phyloP scores from a whole-genome alignment of 352 stramenopile species.

The Lagenidium giganteum region DNA sequence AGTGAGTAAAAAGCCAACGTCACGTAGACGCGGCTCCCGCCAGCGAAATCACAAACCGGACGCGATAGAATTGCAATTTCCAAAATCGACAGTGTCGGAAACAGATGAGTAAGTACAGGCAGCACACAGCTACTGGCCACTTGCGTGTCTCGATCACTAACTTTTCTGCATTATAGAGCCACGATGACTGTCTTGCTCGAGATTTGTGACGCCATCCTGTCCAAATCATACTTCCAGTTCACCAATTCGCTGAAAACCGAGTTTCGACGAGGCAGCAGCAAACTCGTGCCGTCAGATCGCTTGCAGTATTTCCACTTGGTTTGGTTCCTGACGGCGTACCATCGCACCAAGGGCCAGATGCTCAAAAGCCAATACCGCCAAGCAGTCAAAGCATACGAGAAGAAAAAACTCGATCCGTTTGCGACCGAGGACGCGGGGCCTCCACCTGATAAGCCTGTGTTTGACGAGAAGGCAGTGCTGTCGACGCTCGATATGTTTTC shows the following conservation, averaged over 20 bases:
- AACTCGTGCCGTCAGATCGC: conserved; percentile 79
- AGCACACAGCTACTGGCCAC: too few relatives aligned
- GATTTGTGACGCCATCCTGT: conserved; percentile 68
- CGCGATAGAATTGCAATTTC: conserved; percentile 73
- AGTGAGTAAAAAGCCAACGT: conserved; percentile 56
- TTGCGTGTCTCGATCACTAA: conserved; percentile 2
- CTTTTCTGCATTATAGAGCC: conserved; percentile 20
- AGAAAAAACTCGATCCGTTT: conserved; percentile 49
- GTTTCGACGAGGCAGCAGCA: conserved; percentile 78
- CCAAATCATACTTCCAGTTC: conserved; percentile 81
- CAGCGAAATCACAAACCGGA: conserved; percentile 45
- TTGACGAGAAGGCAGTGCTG: conserved; percentile 77
- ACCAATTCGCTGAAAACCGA: conserved; percentile 85
- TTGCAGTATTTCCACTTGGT: conserved; percentile 86
- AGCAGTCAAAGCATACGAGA: conserved; percentile 43
- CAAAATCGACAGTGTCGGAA: conserved; percentile 55
- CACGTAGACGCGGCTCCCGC: conserved; percentile 31
- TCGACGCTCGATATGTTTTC: conserved; percentile 89
- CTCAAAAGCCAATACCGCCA: conserved; percentile 68
- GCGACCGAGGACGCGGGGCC: conserved; percentile 42
- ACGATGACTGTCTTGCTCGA: conserved; percentile 66
- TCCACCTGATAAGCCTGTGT: conserved; percentile 37
- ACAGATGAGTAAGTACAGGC: conserved; percentile 51
- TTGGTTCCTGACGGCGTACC: conserved; percentile 82
- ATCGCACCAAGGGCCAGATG: conserved; percentile 68